Evolutionary conservation across 1,284 basidiomycete species (phyloP), one percentile per base, ranked within the genome.

Genomic region (Ustilago xerochloae): DNA sequence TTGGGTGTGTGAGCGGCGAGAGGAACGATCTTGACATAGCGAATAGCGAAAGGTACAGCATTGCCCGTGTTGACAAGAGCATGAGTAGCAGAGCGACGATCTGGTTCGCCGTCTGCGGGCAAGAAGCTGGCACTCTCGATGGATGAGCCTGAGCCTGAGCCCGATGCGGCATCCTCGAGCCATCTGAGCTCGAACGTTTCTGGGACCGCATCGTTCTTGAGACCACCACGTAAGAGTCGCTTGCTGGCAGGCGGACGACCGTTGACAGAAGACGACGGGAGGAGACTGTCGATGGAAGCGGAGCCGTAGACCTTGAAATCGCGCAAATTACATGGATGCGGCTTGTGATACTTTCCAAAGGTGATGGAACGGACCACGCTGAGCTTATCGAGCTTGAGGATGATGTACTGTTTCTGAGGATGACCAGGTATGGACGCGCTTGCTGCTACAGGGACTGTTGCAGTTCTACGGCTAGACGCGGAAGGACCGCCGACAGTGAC

Each of bases 331-430:
- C 84, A 85, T 0, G 84, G 83, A 57, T 85, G 85, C 4, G 81
- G 64, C 61, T 84, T 84, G 63, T 77, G 43, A 62, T 81, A 84
- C 48, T 85, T 85, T 57, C 83, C 84, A 47, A 85, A 85, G 12
- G 75, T 80, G 67, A 85, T 78, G 22, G 49, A 51, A 1, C 76
- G 69, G 15, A 84, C 75, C 20, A 85, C 58, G 22, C 77, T 65
- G 9, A 64, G 74, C 28, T 76, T 63, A 26, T 83, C 79, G 16
- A 85, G 71, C 59, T 84, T 78, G 47, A 85, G 53, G 32, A 77
- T 66, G 54, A 85, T 77, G 77, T 79, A 85, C 59, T 84, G 84
- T 64, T 62, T 84, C 60, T 30, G 76, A 10, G 58, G 45, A 41
- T 43, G 55, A 32, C 29, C 38, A 24, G 50, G 5, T 4, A 30